These are phyloP conservation scores for Mrakia gelida DNA, from an alignment of 768 basidiomycete species.

Conservation along the genomic window DNA sequence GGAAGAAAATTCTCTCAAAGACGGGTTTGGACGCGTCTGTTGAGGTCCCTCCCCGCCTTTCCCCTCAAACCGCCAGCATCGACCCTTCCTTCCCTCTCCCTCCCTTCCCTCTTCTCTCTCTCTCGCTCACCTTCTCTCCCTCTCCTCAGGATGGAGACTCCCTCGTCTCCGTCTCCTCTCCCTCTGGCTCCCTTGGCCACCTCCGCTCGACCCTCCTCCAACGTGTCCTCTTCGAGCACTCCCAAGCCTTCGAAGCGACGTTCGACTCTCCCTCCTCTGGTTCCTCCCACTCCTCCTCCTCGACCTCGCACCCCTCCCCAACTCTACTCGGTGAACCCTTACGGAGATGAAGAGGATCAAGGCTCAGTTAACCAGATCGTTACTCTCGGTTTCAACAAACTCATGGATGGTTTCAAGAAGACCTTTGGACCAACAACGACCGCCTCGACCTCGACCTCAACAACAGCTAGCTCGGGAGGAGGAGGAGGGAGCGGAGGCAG, in stretches of 20 bases:
- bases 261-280: neutral
- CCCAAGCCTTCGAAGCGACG: neutral
- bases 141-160: too few species aligned
- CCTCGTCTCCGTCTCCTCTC: too few species aligned
- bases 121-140: too few species aligned
- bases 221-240: too few species aligned
- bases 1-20: too few species aligned
- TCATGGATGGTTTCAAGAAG: constrained; percentile 1
- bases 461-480: neutral
- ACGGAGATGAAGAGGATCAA: constrained; percentile 20
- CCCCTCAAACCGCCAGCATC: too few species aligned
- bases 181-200: too few species aligned
- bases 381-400: neutral
- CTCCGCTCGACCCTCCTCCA: too few species aligned
- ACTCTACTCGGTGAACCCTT: neutral
- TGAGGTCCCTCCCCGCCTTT: too few species aligned
- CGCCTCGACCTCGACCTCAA: neutral
- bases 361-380: neutral
- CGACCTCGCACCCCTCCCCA: neutral
- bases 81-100: too few species aligned
- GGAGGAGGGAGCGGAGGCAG: neutral
- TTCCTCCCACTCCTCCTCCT: neutral
- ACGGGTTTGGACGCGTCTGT: too few species aligned
- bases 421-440: neutral
- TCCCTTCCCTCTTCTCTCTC: too few species aligned